Percentiles rank a stretch among this genome's conserved stretches.
Evolutionary conservation across 2,329 filamentous ascomycete genomes (phyloP).

Genomic region (Cladophialophora immunda): DNA sequence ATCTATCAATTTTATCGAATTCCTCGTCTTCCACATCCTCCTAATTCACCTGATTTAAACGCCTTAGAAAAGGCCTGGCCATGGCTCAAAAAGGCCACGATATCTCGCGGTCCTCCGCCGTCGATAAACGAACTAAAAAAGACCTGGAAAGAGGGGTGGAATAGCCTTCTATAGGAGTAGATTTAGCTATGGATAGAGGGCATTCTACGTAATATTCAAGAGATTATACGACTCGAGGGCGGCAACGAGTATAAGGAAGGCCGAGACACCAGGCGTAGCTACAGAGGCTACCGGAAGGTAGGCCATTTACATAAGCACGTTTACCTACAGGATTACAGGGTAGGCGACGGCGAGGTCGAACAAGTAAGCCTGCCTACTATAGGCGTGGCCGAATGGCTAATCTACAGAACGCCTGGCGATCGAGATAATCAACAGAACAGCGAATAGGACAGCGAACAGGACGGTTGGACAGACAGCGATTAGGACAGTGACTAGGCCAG

Average conservation of each 20-base stretch:
- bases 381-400: neutral
- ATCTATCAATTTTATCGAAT: constrained; percentile 25
- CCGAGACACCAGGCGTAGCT: neutral
- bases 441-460: neutral
- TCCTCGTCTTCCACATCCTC: constrained; percentile 27
- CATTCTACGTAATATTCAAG: constrained; percentile 37
- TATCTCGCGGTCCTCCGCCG: constrained; percentile 19
- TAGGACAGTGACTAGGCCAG: too few relatives aligned
- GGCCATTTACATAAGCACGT: constrained; percentile 14
- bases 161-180: neutral
- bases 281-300: constrained; percentile 4
- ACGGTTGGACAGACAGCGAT: neutral
- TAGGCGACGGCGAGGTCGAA: neutral
- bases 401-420: neutral
- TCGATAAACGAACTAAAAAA: neutral
- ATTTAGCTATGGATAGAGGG: constrained; percentile 41
- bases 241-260: constrained; percentile 41
- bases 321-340: neutral
- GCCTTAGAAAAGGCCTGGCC: constrained; percentile 40
- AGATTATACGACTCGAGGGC: constrained; percentile 40
- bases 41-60: constrained; percentile 41
- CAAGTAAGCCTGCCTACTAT: neutral
- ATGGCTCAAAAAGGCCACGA: constrained; percentile 39
- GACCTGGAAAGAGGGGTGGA: constrained; percentile 1
- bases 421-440: neutral